Conservation (phyloP, 495 filamentous ascomycete genomes). For the Tetracladium setigerum region DNA sequence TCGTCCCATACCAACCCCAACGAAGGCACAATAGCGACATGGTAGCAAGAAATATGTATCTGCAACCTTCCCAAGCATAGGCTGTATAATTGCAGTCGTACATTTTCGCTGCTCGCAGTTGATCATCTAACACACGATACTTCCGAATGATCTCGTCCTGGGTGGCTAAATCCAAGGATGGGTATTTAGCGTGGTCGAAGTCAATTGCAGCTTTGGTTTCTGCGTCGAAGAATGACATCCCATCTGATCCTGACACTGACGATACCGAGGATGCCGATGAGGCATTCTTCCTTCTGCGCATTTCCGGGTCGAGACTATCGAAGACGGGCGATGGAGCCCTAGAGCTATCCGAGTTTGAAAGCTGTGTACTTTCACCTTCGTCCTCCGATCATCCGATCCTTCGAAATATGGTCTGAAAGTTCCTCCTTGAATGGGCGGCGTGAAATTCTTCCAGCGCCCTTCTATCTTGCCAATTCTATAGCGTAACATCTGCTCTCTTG, state of each 20-base stretch:
- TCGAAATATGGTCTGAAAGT: slow-evolving; percentile 58
- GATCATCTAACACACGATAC: slow-evolving; percentile 67
- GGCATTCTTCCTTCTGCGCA: slow-evolving; percentile 8
- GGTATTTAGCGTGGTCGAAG: slow-evolving; percentile 74
- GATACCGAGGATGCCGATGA: slow-evolving; percentile 32
- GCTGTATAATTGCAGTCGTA: slow-evolving; percentile 81
- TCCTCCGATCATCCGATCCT: slow-evolving; percentile 27
- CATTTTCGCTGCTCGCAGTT: slow-evolving; percentile 65
- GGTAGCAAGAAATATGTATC: slow-evolving; percentile 67
- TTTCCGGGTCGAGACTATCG: slow-evolving; percentile 39
- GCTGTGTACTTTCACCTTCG: slow-evolving; percentile 31
- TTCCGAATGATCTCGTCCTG: slow-evolving; percentile 73
- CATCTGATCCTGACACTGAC: slow-evolving; percentile 35
- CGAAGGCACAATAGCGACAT: slow-evolving; percentile 59
- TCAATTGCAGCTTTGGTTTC: slow-evolving; percentile 69
- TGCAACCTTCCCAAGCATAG: slow-evolving; percentile 66
- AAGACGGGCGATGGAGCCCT: slow-evolving; percentile 59
- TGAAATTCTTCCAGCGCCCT: slow-evolving; percentile 80
- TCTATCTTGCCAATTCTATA: slow-evolving; percentile 82
- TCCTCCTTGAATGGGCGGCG: slow-evolving; percentile 90
- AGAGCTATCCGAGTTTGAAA: slow-evolving; percentile 37
- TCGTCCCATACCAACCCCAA: slow-evolving; percentile 64
- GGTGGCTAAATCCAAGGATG: slow-evolving; percentile 63
- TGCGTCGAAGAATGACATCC: slow-evolving; percentile 60
- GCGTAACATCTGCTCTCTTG: slow-evolving; percentile 64